phyloP scores from a whole-genome alignment of 2,329 filamentous ascomycete genomes.

The Metarhizium sp. region DNA sequence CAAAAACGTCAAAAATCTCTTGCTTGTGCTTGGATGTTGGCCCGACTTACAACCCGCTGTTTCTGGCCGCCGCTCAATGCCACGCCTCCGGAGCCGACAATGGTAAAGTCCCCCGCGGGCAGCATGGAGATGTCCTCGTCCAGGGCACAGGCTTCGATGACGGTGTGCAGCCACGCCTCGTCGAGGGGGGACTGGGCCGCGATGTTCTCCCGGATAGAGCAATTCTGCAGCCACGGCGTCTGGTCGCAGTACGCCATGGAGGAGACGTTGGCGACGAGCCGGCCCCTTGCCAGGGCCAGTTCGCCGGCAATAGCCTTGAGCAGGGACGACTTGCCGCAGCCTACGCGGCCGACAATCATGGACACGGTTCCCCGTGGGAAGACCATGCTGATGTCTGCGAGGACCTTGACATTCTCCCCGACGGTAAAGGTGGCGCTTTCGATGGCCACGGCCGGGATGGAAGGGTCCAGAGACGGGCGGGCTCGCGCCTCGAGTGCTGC shows the following conservation, averaged over 20 bases:
- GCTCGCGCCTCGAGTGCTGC: not conserved
- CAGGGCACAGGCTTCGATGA: constrained; percentile 25
- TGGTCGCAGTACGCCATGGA: constrained; percentile 34
- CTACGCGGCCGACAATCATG: constrained; percentile 31
- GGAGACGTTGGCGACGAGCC: constrained; percentile 12
- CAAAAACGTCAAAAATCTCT: not conserved
- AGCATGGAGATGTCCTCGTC: constrained; percentile 22
- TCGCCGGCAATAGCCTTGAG: constrained; percentile 30
- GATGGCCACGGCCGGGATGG: constrained; percentile 1
- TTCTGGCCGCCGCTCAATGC: constrained; percentile 35
- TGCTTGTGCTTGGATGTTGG: not conserved
- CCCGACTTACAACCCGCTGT: constrained; percentile 26
- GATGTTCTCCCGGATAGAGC: constrained; percentile 29
- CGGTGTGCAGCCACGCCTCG: constrained; percentile 17
- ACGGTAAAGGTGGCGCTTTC: constrained; percentile 10
- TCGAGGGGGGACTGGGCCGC: constrained; percentile 20
- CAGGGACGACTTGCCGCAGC: constrained; percentile 33
- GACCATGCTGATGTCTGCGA: constrained; percentile 16
- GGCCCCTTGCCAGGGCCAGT: constrained; percentile 15
- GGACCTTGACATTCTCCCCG: constrained; percentile 9
- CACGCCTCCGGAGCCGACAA: constrained; percentile 31
- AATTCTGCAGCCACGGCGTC: constrained; percentile 33
- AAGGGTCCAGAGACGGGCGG: not conserved
- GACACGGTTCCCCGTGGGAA: constrained; percentile 16
- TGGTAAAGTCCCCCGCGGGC: constrained; percentile 22